Conservation (phyloP, 1,139 yeast species). For the Lipomyces yarrowii region DNA sequence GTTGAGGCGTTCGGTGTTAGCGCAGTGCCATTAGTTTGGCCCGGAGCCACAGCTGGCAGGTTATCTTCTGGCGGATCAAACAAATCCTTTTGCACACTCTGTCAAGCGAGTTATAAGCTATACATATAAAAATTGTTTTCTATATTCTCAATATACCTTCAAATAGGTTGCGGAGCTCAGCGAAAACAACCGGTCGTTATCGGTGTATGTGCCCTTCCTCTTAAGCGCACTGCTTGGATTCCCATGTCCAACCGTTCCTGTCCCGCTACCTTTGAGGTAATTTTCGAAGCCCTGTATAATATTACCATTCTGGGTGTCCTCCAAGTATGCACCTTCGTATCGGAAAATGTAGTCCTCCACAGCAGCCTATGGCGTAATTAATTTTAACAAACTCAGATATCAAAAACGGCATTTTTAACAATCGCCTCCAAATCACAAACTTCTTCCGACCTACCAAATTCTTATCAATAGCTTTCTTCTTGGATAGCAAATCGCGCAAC, state of each 20-base stretch:
- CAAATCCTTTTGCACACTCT: conserved; percentile 17
- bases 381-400: neutral
- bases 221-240: conserved; percentile 28
- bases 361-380: conserved; percentile 34
- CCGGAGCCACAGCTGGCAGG: neutral
- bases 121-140: neutral
- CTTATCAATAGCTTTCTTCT: conserved; percentile 66
- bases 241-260: neutral
- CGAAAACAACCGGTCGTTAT: conserved; percentile 84
- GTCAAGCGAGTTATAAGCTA: neutral
- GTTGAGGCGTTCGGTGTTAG: conserved; percentile 1
- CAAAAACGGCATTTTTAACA: neutral
- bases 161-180: conserved; percentile 75
- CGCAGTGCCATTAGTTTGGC: neutral
- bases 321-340: conserved; percentile 76
- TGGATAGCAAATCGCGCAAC: conserved; percentile 63
- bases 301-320: conserved; percentile 68
- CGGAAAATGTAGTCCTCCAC: conserved; percentile 83
- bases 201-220: conserved; percentile 58
- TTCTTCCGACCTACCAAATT: conserved; percentile 50
- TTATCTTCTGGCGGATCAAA: conserved; percentile 15
- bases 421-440: neutral
- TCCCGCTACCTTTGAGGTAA: conserved; percentile 54
- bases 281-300: conserved; percentile 89
- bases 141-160: conserved; percentile 41